Percentiles rank a stretch among this genome's conserved stretches.
These are phyloP conservation scores for Picochlorum sp. DNA, from an alignment of 139 green algal species.

Conservation along the genomic window DNA sequence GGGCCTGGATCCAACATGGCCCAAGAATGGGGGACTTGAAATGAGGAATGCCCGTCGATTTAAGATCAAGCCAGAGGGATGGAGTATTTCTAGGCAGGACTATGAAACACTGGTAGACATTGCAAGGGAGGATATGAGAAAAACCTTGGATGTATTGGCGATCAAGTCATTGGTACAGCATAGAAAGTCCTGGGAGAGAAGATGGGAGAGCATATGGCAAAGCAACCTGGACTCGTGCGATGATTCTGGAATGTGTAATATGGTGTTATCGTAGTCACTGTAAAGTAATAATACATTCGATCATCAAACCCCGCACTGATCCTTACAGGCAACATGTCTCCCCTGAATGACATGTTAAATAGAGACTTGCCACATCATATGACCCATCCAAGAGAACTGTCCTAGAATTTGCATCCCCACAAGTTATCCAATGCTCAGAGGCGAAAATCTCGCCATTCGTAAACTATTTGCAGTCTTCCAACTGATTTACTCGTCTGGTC, in stretches of 20 bases:
- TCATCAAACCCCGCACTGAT: no score
- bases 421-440: no score
- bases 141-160: conserved; percentile 1
- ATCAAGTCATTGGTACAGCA: not conserved
- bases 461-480: no score
- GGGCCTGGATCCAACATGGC: not conserved
- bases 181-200: not conserved
- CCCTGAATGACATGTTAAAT: no score
- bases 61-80: conserved; percentile 11
- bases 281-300: no score
- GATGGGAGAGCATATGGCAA: conserved; percentile 8
- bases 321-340: no score
- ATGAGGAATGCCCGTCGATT: conserved; percentile 5
- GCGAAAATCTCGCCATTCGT: no score
- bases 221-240: conserved; percentile 5
- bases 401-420: no score
- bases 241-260: conserved; percentile 9
- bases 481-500: no score
- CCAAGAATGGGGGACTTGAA: not conserved
- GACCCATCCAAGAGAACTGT: no score
- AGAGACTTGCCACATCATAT: no score
- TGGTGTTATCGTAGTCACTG: conserved; percentile 6
- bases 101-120: conserved; percentile 7
- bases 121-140: not conserved
- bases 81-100: not conserved